phyloP scores from a whole-genome alignment of 148 eudicot species.

The Rhododendron simsii region DNA sequence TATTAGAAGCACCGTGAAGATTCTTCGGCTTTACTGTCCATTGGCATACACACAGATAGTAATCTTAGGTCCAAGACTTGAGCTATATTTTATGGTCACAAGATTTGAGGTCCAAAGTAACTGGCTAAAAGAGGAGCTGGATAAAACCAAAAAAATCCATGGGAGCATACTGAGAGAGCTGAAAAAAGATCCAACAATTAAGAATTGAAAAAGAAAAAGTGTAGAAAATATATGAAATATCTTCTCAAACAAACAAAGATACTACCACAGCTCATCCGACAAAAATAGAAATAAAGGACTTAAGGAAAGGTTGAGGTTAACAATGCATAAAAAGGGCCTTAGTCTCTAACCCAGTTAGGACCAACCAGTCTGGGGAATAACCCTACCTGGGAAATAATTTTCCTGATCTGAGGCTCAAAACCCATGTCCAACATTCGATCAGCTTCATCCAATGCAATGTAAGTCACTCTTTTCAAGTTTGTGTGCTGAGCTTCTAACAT shows the following conservation, averaged over 20 bases:
- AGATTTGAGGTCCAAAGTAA: neutral
- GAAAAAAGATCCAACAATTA: neutral
- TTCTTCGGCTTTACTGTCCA: neutral
- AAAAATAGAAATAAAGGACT: neutral
- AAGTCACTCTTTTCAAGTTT: slow-evolving; percentile 87
- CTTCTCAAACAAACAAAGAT: neutral
- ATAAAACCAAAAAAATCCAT: neutral
- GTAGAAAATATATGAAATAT: neutral
- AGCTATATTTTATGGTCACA: neutral
- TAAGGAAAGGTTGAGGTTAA: neutral
- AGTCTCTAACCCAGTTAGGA: neutral
- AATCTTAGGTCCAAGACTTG: neutral
- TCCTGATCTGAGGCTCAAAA: slow-evolving; percentile 97
- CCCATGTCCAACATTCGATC: slow-evolving; percentile 99
- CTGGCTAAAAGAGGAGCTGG: neutral
- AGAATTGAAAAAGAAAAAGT: neutral
- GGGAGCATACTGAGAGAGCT: too few relatives aligned
- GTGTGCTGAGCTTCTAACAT: slow-evolving; percentile 92
- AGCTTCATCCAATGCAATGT: slow-evolving; percentile 95
- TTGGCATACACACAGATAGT: neutral
- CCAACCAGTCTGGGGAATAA: neutral
- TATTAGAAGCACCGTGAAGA: neutral
- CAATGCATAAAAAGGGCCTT: neutral
- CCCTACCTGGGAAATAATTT: slow-evolving; percentile 72
- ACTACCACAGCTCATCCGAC: neutral